Conservation (phyloP, 2,329 filamentous ascomycete species). For the Paraconiothyrium sp. region DNA sequence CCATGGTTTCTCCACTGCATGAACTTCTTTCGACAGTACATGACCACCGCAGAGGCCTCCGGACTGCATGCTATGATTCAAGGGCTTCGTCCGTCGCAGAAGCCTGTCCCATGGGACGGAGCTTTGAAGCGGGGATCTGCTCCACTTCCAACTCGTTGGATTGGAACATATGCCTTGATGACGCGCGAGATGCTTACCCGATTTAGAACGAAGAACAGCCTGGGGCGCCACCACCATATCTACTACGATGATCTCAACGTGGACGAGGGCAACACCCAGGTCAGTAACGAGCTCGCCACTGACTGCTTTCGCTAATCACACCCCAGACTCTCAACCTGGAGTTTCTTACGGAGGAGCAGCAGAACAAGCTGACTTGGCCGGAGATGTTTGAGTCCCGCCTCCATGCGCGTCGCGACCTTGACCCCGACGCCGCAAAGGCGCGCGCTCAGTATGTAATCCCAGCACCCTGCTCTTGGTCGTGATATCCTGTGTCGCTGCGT, state of each 20-base stretch:
- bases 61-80: slow-evolving; percentile 50
- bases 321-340: slow-evolving; percentile 46
- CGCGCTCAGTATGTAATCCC: slow-evolving; percentile 37
- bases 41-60: slow-evolving; percentile 51
- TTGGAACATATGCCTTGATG: slow-evolving; percentile 59
- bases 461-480: too few relatives aligned
- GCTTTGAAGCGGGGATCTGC: slow-evolving; percentile 45
- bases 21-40: slow-evolving; percentile 65
- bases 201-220: slow-evolving; percentile 13
- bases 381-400: slow-evolving; percentile 53
- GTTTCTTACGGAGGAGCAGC: slow-evolving; percentile 34
- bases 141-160: slow-evolving; percentile 58
- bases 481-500: neutral
- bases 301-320: slow-evolving; percentile 24
- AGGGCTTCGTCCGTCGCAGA: slow-evolving; percentile 47
- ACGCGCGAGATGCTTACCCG: slow-evolving; percentile 30
- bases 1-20: slow-evolving; percentile 58
- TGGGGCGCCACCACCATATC: slow-evolving; percentile 7
- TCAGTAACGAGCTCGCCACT: slow-evolving; percentile 18
- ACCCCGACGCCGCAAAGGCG: slow-evolving; percentile 29
- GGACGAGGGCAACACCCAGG: slow-evolving; percentile 42
- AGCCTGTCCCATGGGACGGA: slow-evolving; percentile 56
- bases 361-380: slow-evolving; percentile 45
- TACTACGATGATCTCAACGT: slow-evolving; percentile 47
- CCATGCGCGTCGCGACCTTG: slow-evolving; percentile 38